These are phyloP conservation scores for Danielozyma ontarioensis DNA, from an alignment of 805 yeast genomes.

Conservation along the genomic window DNA sequence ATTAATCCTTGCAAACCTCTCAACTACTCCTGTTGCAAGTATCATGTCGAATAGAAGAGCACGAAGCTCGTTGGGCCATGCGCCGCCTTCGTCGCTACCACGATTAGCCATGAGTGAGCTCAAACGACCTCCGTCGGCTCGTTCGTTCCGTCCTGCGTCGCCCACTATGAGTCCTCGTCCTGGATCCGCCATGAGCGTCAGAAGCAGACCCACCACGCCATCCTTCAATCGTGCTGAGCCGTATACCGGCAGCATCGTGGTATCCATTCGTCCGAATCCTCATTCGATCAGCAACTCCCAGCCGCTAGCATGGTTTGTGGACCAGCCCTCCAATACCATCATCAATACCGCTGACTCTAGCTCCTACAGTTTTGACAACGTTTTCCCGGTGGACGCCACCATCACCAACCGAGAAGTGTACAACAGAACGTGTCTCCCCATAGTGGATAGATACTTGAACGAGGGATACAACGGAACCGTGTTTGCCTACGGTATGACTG, in stretches of 20 bases:
- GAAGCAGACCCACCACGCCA: conserved; percentile 36
- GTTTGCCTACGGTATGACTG: conserved; percentile 94
- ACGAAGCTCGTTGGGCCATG: not conserved
- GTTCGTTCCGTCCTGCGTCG: conserved; percentile 22
- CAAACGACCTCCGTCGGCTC: conserved; percentile 25
- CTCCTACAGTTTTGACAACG: conserved; percentile 68
- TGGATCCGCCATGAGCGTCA: conserved; percentile 23
- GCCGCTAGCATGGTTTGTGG: conserved; percentile 42
- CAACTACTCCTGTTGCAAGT: no score
- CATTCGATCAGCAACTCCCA: conserved; percentile 28
- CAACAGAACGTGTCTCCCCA: conserved; percentile 44
- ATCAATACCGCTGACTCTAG: conserved; percentile 53
- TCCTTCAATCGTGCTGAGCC: conserved; percentile 26
- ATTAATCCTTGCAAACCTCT: no score
- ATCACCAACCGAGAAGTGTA: conserved; percentile 59
- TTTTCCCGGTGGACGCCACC: conserved; percentile 49
- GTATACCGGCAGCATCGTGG: conserved; percentile 70
- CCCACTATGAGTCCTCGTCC: conserved; percentile 23
- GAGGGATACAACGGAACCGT: conserved; percentile 85
- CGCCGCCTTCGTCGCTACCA: not conserved
- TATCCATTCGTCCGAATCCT: conserved; percentile 77
- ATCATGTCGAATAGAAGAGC: not conserved
- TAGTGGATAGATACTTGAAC: conserved; percentile 47
- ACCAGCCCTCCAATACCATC: conserved; percentile 34
- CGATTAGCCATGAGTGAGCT: conserved; percentile 12